Evolutionary conservation across 179 eudicot species (phyloP).

Genomic region (Spinacia oleracea): DNA sequence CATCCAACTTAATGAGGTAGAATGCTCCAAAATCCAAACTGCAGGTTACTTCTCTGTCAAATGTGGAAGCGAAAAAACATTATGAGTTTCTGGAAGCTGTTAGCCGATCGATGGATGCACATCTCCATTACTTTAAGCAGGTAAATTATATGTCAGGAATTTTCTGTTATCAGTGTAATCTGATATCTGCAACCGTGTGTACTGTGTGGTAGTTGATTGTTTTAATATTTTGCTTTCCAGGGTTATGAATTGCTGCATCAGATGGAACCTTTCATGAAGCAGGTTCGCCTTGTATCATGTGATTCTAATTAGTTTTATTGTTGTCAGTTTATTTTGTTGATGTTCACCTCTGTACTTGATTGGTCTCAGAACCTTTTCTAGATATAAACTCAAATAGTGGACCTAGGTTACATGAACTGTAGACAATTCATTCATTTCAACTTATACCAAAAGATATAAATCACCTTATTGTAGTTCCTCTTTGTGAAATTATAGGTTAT

Average conservation of each 20-base stretch:
- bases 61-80: constrained; percentile 81
- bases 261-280: constrained; percentile 87
- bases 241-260: constrained; percentile 87
- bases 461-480: background rate
- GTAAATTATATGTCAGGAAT: constrained; percentile 32
- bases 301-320: constrained; percentile 10
- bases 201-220: constrained; percentile 2
- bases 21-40: constrained; percentile 10
- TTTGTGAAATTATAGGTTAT: background rate
- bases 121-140: constrained; percentile 89
- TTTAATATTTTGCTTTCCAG: constrained; percentile 40
- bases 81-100: constrained; percentile 88
- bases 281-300: constrained; percentile 44
- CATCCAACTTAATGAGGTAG: constrained; percentile 4
- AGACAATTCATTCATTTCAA: background rate
- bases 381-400: background rate
- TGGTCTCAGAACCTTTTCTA: background rate
- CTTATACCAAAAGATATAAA: too few species aligned
- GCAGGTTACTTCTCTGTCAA: constrained; percentile 75
- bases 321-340: background rate
- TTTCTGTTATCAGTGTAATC: background rate
- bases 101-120: constrained; percentile 83
- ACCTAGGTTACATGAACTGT: background rate
- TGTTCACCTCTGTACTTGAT: background rate
- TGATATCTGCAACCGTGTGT: constrained; percentile 13